phyloP scores from a whole-genome alignment of 805 yeast species.

The Zygosaccharomyces bisporus region DNA sequence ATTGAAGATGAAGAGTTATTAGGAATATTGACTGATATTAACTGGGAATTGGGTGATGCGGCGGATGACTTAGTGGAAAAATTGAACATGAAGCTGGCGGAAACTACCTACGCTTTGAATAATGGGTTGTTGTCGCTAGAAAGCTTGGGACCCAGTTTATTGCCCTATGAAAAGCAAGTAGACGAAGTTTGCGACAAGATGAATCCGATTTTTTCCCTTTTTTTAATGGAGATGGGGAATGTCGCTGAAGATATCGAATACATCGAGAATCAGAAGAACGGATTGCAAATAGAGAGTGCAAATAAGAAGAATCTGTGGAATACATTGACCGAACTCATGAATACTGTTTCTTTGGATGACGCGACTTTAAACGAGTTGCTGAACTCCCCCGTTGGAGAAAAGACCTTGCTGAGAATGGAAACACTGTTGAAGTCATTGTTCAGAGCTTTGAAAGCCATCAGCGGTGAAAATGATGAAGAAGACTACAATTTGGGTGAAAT shows the following conservation, averaged over 20 bases:
- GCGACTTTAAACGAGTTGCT: conserved; percentile 48
- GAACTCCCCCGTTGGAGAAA: conserved; percentile 45
- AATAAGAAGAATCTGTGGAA: conserved; percentile 73
- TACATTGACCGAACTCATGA: conserved; percentile 63
- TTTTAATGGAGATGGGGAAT: conserved; percentile 57
- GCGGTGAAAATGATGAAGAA: conserved; percentile 44
- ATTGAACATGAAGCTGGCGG: conserved; percentile 55
- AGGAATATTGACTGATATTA: conserved; percentile 71
- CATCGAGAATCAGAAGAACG: conserved; percentile 73
- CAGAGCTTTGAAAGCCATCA: conserved; percentile 61
- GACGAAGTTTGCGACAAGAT: conserved; percentile 52
- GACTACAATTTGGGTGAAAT: conserved; percentile 53
- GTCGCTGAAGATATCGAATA: conserved; percentile 64
- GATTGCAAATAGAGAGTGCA: conserved; percentile 76
- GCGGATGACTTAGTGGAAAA: conserved; percentile 54
- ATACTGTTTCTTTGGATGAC: conserved; percentile 64
- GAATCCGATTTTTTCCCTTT: conserved; percentile 51
- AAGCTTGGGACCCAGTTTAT: conserved; percentile 41
- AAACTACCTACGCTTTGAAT: conserved; percentile 60
- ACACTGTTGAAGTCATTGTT: conserved; percentile 50
- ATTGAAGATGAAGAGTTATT: conserved; percentile 29
- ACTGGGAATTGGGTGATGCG: conserved; percentile 70
- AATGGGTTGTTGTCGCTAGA: conserved; percentile 51
- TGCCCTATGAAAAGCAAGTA: conserved; percentile 42
- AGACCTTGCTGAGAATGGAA: conserved; percentile 51